Conservation (phyloP, 768 basidiomycete species). For the Kockovaella imperatae region DNA sequence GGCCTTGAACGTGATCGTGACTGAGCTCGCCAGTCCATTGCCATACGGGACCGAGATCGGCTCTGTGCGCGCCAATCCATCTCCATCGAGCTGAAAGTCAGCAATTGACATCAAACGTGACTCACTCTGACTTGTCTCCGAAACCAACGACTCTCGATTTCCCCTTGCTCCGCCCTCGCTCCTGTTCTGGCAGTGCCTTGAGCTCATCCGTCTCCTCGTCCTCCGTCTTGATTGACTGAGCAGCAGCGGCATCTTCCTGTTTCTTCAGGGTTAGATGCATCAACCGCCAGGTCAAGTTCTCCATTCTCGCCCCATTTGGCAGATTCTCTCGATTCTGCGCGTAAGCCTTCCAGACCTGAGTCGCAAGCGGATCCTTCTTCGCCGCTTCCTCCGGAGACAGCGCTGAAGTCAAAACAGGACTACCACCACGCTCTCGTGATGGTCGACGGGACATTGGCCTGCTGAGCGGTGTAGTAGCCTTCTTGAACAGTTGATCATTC, state of each 20-base stretch:
- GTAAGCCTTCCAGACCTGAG: constrained; percentile 97
- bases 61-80: constrained; percentile 53
- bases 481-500: constrained; percentile 36
- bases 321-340: constrained; percentile 78
- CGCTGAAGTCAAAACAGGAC: constrained; percentile 14
- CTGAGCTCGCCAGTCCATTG: constrained; percentile 72
- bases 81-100: constrained; percentile 19
- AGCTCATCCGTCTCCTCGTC: constrained; percentile 12
- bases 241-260: constrained; percentile 37
- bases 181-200: constrained; percentile 3
- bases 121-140: constrained; percentile 49
- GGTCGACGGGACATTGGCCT: constrained; percentile 22
- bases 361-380: constrained; percentile 78
- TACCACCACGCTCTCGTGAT: constrained; percentile 17
- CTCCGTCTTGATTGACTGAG: constrained; percentile 1
- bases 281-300: constrained; percentile 97
- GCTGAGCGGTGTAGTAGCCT: constrained; percentile 5
- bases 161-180: constrained; percentile 40
- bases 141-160: constrained; percentile 43
- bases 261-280: constrained; percentile 92
- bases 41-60: constrained; percentile 69
- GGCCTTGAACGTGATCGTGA: constrained; percentile 51
- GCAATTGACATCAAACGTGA: constrained; percentile 44
- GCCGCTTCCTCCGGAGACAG: constrained; percentile 28
- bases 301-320: constrained; percentile 91